Conservation (phyloP, 108 stramenopile species). For the Cyclotella choctawhatcheeana region DNA sequence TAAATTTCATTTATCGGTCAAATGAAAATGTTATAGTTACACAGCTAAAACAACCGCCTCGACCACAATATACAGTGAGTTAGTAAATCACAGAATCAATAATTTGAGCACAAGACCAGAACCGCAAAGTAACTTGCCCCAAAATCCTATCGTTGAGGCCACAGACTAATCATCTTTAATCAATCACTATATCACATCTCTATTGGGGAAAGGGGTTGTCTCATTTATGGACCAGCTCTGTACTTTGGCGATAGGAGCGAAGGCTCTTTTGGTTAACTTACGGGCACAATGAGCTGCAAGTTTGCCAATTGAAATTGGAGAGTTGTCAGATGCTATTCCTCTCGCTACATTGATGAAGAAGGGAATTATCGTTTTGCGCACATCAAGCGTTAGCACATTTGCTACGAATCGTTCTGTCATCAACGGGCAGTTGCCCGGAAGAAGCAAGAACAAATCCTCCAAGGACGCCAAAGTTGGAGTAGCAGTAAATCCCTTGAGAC, state of each 20-base stretch:
- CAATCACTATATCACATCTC: too few species aligned
- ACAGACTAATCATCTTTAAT: too few species aligned
- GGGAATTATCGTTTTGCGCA: background rate
- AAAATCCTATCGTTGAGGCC: too few species aligned
- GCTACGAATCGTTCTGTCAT: background rate
- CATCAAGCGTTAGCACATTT: background rate
- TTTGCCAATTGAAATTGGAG: constrained; percentile 1
- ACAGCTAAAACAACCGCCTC: too few species aligned
- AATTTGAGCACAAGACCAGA: too few species aligned
- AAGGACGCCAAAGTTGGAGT: background rate
- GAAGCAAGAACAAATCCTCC: background rate
- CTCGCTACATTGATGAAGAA: background rate
- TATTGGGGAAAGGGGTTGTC: too few species aligned
- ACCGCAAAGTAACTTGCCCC: too few species aligned
- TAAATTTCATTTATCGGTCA: background rate
- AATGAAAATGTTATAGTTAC: background rate
- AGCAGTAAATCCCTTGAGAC: background rate
- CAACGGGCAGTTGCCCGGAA: background rate
- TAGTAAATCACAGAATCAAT: too few species aligned
- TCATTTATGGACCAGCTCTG: constrained; percentile 1
- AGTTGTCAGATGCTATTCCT: background rate
- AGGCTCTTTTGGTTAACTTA: background rate
- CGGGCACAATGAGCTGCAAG: background rate
- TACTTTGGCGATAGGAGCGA: background rate
- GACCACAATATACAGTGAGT: too few species aligned